These are phyloP conservation scores for Tausonia pullulans DNA, from an alignment of 1,284 basidiomycete genomes.

Conservation along the genomic window DNA sequence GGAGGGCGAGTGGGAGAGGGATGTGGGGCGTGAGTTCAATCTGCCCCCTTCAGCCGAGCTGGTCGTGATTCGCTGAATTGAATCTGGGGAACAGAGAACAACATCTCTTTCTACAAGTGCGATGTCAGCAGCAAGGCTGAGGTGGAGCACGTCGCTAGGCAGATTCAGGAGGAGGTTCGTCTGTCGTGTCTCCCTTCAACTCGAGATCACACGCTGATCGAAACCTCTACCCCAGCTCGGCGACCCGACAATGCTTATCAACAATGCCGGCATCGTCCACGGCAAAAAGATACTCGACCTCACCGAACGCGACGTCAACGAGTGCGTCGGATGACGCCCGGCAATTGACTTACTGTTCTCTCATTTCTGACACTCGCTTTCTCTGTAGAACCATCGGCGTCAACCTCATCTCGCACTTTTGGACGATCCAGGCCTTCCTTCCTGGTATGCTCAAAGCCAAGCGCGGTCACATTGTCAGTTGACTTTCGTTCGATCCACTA, in stretches of 20 bases:
- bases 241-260: constrained; percentile 77
- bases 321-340: constrained; percentile 42
- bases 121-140: constrained; percentile 76
- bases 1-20: constrained; percentile 14
- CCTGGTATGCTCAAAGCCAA: constrained; percentile 71
- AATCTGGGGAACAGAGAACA: constrained; percentile 46
- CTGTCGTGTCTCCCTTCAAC: not conserved
- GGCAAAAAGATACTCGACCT: constrained; percentile 76
- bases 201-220: constrained; percentile 2
- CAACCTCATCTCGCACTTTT: constrained; percentile 81
- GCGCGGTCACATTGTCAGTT: constrained; percentile 67
- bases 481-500: not conserved
- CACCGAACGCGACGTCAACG: constrained; percentile 58
- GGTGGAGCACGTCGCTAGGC: constrained; percentile 57
- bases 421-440: constrained; percentile 81
- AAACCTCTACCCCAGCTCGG: constrained; percentile 48
- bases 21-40: not conserved
- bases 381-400: constrained; percentile 67
- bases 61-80: not conserved
- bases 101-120: constrained; percentile 63
- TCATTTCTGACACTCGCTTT: not conserved
- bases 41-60: not conserved
- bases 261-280: constrained; percentile 89
- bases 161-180: constrained; percentile 59
- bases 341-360: not conserved